Evolutionary conservation across 2,329 filamentous ascomycete genomes (phyloP), one percentile per base, ranked within the genome.

Genomic region (Claviceps pazoutovae): DNA sequence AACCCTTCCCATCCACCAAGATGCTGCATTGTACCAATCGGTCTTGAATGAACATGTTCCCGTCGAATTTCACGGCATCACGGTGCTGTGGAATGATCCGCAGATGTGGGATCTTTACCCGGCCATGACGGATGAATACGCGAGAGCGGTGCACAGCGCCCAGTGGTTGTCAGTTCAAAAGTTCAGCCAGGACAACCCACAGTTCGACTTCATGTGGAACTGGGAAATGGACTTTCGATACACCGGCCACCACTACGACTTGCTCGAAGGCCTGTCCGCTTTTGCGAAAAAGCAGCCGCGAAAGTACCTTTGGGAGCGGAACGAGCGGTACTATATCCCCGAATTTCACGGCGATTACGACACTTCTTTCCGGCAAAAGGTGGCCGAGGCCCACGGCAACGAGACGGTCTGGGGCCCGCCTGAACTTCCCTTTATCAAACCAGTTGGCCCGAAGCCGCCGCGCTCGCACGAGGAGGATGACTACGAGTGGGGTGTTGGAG

Each of bases 141-240:
- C 74, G 52, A 65, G 71, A 54, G 71, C 67, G 49, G 79, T 80
- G n/a, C 76, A 80, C 58, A 73, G 74, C 30, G 72, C 76, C 34
- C 83, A 87, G 60, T 87, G 83, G 72, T 74, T 88, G 57, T 83
- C 84, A 5, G 74, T 89, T 2, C 86, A 89, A 62, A 83, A 83
- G 66, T 89, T 90, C 62, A 79, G 79, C 53, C 76, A 84, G 60
- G 83, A 84, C 48, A 83, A 88, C 59, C 85, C 85, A 0, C 81
- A 91, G 59, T 93, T 86, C 57, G 84, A 90, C 58, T 88, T 79
- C 59, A 75, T 88, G 58, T 93, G 87, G 86, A 90, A 91, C 64
- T 90, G 86, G 86, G 88, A 93, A 63, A 86, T 88, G 68, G 86
- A 93, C 61, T 82, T 84, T 36, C 77, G 88, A 47, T 84, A 85